A percentile compares a stretch with the other conserved stretches of the same genome.
These are phyloP conservation scores for Yamadazyma ubonensis DNA, from an alignment of 805 yeast species.

Conservation along the genomic window DNA sequence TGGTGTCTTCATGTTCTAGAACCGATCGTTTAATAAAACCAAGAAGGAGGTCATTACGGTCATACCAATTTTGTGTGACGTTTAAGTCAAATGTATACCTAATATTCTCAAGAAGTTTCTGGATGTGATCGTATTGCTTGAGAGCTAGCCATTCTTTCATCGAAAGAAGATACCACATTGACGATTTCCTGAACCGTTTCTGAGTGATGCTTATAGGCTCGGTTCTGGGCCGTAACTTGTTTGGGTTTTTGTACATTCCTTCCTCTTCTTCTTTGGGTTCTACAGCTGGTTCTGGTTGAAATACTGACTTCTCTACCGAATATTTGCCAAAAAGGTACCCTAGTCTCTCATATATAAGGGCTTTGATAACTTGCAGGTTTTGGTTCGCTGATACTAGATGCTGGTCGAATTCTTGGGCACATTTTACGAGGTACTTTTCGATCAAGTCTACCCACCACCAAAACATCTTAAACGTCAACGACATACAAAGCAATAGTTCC, in stretches of 20 bases:
- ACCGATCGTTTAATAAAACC: conserved; percentile 19
- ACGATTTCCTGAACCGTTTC: conserved; percentile 68
- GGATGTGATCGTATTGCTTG: conserved; percentile 27
- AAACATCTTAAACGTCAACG: conserved; percentile 37
- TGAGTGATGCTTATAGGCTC: conserved; percentile 48
- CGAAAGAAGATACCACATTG: conserved; percentile 74
- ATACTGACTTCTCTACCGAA: conserved; percentile 8
- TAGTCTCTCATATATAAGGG: conserved; percentile 42
- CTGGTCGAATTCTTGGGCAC: conserved; percentile 45
- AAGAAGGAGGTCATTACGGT: conserved; percentile 29
- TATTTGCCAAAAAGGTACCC: conserved; percentile 51
- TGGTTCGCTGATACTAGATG: conserved; percentile 38
- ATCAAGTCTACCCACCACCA: conserved; percentile 48
- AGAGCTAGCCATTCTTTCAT: conserved; percentile 61
- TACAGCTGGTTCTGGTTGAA: not conserved
- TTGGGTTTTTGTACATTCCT: conserved; percentile 32
- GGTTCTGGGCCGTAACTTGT: conserved; percentile 34
- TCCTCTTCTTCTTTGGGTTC: conserved; percentile 23
- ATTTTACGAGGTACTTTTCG: conserved; percentile 45
- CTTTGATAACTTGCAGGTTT: conserved; percentile 47
- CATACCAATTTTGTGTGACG: conserved; percentile 29
- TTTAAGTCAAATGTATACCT: conserved; percentile 21
- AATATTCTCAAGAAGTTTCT: conserved; percentile 26
- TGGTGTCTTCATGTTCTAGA: conserved; percentile 1
- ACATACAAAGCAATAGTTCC: conserved; percentile 62